Conservation (phyloP, 805 yeast genomes). For the Wickerhamomyces bisporus region DNA sequence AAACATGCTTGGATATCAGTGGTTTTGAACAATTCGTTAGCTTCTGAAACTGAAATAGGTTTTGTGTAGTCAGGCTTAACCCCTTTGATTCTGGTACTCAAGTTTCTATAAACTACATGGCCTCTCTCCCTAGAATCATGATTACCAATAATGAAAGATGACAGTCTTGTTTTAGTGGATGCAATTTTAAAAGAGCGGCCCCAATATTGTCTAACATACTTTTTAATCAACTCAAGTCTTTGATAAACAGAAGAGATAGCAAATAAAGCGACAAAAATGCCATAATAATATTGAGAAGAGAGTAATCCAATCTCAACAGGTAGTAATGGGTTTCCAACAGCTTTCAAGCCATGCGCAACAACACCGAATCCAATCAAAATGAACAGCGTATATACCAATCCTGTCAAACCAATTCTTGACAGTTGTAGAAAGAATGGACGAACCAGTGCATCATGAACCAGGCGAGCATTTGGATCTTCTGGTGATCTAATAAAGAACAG, state of each 20-base stretch:
- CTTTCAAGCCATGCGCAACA: slow-evolving; percentile 15
- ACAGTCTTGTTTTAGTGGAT: slow-evolving; percentile 56
- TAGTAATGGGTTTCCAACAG: slow-evolving; percentile 12
- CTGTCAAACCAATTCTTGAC: slow-evolving; percentile 67
- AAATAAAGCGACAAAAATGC: background rate
- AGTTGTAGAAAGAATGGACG: slow-evolving; percentile 70
- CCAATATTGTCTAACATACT: slow-evolving; percentile 55
- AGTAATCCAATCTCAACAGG: slow-evolving; percentile 12
- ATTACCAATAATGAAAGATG: slow-evolving; percentile 71
- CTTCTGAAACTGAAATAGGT: slow-evolving; percentile 50
- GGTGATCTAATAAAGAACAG: slow-evolving; percentile 89
- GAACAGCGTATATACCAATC: slow-evolving; percentile 65
- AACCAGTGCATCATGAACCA: slow-evolving; percentile 81
- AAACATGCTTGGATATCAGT: slow-evolving; percentile 47
- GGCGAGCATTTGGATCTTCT: slow-evolving; percentile 84
- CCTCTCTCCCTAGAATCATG: slow-evolving; percentile 71
- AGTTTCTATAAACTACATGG: slow-evolving; percentile 48
- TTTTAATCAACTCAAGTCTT: slow-evolving; percentile 18
- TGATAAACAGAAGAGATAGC: slow-evolving; percentile 1
- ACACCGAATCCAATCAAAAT: slow-evolving; percentile 72
- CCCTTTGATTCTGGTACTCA: slow-evolving; percentile 36
- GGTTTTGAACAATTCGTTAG: slow-evolving; percentile 36
- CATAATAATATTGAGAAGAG: background rate
- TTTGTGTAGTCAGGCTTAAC: slow-evolving; percentile 48
- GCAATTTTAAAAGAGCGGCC: slow-evolving; percentile 46